Percentiles rank a stretch among this genome's conserved stretches.
These are phyloP conservation scores for Passiflora organensis DNA, from an alignment of 345 rosid genomes.

Conservation along the genomic window DNA sequence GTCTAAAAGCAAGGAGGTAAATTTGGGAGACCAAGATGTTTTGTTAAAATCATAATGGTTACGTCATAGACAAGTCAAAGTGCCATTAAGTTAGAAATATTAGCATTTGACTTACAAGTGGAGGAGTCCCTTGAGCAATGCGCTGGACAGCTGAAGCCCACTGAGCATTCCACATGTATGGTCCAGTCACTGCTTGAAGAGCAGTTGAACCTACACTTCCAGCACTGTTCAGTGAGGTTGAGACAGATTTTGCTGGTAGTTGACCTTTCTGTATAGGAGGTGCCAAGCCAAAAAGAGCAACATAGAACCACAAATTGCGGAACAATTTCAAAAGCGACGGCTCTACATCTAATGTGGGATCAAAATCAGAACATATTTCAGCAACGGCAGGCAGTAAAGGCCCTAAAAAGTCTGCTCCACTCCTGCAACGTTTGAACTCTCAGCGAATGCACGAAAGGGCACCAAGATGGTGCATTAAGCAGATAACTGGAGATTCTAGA, in stretches of 20 bases:
- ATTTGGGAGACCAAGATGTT: too few relatives aligned
- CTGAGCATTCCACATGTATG: conserved; percentile 81
- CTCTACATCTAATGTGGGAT: conserved; percentile 76
- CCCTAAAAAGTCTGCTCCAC: conserved; percentile 97
- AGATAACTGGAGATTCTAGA: conserved; percentile 1
- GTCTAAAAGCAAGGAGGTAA: too few relatives aligned
- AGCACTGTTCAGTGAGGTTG: conserved; percentile 59
- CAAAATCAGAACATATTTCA: conserved; percentile 93
- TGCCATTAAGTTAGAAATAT: too few relatives aligned
- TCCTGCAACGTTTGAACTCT: conserved; percentile 45
- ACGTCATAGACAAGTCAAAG: too few relatives aligned
- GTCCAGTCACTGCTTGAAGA: conserved; percentile 94
- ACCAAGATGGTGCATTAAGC: conserved; percentile 1
- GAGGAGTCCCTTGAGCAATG: conserved; percentile 97
- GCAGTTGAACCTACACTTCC: conserved; percentile 70
- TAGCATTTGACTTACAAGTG: conserved; percentile 70
- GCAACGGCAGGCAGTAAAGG: conserved; percentile 98
- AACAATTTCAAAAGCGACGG: conserved; percentile 92
- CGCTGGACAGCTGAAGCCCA: conserved; percentile 89
- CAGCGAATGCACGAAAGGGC: conserved; percentile 9
- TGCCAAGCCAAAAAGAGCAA: conserved; percentile 96
- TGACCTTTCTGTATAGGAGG: conserved; percentile 75
- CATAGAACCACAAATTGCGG: conserved; percentile 96
- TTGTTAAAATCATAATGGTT: too few relatives aligned
- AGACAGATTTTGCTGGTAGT: conserved; percentile 58